Evolutionary conservation across 345 rosid genomes (phyloP).

Genomic region (Lepidium didymum): DNA sequence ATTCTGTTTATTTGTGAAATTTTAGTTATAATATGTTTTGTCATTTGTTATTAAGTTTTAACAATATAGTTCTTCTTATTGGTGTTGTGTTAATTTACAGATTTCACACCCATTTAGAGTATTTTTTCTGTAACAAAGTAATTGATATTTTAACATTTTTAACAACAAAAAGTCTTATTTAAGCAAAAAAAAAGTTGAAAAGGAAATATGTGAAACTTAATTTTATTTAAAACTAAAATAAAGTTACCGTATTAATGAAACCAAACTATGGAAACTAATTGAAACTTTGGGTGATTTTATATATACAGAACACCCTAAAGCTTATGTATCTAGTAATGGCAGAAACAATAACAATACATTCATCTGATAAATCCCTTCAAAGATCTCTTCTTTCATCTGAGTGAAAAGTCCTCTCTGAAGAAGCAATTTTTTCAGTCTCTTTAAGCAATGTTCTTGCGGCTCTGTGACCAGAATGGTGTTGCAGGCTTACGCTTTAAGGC

Average conservation of each 20-base stretch:
- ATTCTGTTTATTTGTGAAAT: not conserved
- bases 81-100: not conserved
- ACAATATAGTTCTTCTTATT: not conserved
- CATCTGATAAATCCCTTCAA: conserved; percentile 15
- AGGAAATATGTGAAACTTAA: not conserved
- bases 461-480: conserved; percentile 52
- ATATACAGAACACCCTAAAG: conserved; percentile 12
- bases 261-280: not conserved
- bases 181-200: not conserved
- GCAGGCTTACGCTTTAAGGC: conserved; percentile 77
- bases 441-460: conserved; percentile 43
- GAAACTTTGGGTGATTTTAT: conserved; percentile 12
- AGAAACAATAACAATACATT: conserved; percentile 22
- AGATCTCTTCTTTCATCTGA: conserved; percentile 2
- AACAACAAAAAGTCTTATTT: too few relatives aligned
- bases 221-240: conserved; percentile 15
- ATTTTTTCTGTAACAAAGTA: too few relatives aligned
- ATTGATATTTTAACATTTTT: too few relatives aligned
- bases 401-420: conserved; percentile 2
- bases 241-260: conserved; percentile 10
- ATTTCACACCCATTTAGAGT: not conserved
- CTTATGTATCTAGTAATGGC: conserved; percentile 4
- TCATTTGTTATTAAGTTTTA: not conserved
- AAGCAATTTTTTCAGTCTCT: conserved; percentile 5
- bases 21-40: not conserved